Evolutionary conservation across 2,329 filamentous ascomycete species (phyloP).

Genomic region (Tolypocladium guangdongense): DNA sequence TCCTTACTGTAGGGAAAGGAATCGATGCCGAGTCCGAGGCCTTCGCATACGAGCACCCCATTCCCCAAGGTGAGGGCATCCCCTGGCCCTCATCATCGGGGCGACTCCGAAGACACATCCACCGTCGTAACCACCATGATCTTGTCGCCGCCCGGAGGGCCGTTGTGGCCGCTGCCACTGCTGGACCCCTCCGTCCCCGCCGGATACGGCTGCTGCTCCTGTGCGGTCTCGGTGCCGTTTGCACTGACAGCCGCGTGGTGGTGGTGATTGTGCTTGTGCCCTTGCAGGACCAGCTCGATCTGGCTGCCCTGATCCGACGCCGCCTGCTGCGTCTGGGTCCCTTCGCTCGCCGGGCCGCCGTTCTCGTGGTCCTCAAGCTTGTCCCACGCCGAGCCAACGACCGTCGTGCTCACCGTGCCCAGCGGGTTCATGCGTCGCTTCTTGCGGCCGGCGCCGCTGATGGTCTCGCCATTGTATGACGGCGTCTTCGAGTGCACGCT

Average conservation of each 20-base stretch:
- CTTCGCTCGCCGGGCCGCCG: neutral
- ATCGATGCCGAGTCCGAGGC: neutral
- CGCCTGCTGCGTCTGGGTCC: neutral
- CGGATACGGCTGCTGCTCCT: slow-evolving; percentile 4
- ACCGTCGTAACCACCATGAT: slow-evolving; percentile 18
- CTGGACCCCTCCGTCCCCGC: slow-evolving; percentile 2
- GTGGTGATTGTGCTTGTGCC: slow-evolving; percentile 2
- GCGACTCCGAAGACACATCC: slow-evolving; percentile 10
- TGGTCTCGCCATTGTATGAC: slow-evolving; percentile 11
- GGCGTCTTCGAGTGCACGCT: slow-evolving; percentile 11
- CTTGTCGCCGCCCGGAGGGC: slow-evolving; percentile 6
- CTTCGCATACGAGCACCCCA: no score
- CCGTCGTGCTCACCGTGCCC: slow-evolving; percentile 6
- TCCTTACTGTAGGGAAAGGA: neutral
- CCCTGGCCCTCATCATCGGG: neutral
- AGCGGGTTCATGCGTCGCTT: slow-evolving; percentile 4
- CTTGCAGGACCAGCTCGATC: slow-evolving; percentile 16
- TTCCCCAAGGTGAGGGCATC: neutral
- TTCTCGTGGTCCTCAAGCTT: slow-evolving; percentile 17
- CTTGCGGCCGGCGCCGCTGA: slow-evolving; percentile 6
- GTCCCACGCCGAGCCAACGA: slow-evolving; percentile 16
- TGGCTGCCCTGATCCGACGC: slow-evolving; percentile 13
- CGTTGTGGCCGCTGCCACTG: neutral
- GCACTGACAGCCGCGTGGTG: slow-evolving; percentile 8
- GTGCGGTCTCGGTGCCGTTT: neutral